Conservation (phyloP, 75 land plant species). For the Pinus taeda region DNA sequence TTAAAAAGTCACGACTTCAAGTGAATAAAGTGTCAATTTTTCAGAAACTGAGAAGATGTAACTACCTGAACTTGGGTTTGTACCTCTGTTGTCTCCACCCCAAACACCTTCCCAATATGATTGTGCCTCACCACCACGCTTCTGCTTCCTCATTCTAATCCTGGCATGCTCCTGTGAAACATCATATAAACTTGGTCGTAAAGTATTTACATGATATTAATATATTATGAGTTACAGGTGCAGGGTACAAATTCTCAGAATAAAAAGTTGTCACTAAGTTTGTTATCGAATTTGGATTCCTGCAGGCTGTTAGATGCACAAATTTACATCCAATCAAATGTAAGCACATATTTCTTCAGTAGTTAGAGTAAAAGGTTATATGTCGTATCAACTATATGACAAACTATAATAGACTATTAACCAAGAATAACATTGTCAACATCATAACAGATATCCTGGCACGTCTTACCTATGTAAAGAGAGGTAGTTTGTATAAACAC, state of each 20-base stretch:
- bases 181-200: neutral
- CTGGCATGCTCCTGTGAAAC: constrained; percentile 63
- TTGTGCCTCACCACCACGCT: constrained; percentile 31
- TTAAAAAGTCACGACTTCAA: neutral
- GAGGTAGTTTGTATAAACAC: no score
- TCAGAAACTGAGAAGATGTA: neutral
- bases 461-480: no score
- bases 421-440: no score
- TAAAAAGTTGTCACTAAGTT: neutral
- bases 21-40: neutral
- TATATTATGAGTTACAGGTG: neutral
- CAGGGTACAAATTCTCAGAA: neutral
- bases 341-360: neutral
- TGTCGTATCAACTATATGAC: no score
- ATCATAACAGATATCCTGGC: no score
- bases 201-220: neutral
- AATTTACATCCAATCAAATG: no score
- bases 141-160: constrained; percentile 60
- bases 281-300: neutral
- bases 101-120: constrained; percentile 73
- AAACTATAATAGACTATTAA: no score
- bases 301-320: neutral
- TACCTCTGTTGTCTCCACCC: constrained; percentile 66
- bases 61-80: constrained; percentile 45
- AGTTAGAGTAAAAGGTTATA: neutral